phyloP scores from a whole-genome alignment of 2,329 filamentous ascomycete genomes.

The Alternaria ethzedia region DNA sequence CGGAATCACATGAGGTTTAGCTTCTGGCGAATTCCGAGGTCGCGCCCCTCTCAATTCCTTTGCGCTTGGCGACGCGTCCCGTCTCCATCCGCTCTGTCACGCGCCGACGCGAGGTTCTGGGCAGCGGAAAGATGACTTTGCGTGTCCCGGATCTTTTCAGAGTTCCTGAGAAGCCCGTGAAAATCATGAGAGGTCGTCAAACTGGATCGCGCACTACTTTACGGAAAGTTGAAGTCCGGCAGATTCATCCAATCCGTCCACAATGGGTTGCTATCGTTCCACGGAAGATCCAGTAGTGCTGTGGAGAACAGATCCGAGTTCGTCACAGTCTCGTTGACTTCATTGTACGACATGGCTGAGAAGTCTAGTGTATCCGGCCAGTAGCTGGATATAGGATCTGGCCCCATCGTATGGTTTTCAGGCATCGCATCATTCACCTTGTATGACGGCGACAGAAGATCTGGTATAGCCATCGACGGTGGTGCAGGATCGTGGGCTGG shows the following conservation, averaged over 20 bases:
- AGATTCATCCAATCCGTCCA: slow-evolving; percentile 47
- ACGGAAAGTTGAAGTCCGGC: slow-evolving; percentile 41
- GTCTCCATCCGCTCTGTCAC: not conserved
- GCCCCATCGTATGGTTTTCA: slow-evolving; percentile 5
- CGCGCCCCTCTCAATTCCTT: not conserved
- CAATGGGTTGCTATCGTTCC: slow-evolving; percentile 58
- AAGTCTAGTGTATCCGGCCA: slow-evolving; percentile 59
- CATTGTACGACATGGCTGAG: slow-evolving; percentile 72
- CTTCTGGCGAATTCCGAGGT: slow-evolving; percentile 5
- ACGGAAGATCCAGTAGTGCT: slow-evolving; percentile 61
- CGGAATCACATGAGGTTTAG: slow-evolving; percentile 7
- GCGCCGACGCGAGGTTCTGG: not conserved
- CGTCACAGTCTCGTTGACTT: slow-evolving; percentile 70
- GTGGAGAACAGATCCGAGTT: slow-evolving; percentile 66
- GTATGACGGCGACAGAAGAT: slow-evolving; percentile 10
- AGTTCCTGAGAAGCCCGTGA: not conserved
- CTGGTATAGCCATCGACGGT: slow-evolving; percentile 15
- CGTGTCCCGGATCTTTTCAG: not conserved
- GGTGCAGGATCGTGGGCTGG: slow-evolving; percentile 9
- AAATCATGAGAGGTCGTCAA: not conserved
- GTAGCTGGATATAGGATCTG: slow-evolving; percentile 22
- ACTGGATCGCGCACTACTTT: not conserved
- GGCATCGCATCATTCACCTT: slow-evolving; percentile 6
- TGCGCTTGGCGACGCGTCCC: not conserved
- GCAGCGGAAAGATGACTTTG: too few relatives aligned